A percentile compares a stretch with the other conserved stretches of the same genome.
These are phyloP conservation scores for Dactylis glomerata DNA, from an alignment of 176 grass and related monocot species.

Conservation along the genomic window DNA sequence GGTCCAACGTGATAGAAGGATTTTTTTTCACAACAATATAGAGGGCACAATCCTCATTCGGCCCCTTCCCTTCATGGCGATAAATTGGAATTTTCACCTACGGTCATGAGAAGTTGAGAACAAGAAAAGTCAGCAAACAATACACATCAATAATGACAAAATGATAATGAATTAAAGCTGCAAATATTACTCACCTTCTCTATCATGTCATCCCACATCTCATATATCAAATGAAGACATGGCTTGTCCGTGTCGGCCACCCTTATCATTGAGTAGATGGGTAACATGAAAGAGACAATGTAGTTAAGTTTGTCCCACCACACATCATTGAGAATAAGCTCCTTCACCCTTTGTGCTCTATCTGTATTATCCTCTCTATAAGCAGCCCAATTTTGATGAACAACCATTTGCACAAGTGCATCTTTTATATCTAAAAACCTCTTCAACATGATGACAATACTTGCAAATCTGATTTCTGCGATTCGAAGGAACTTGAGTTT, in stretches of 20 bases:
- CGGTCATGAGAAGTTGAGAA: not conserved
- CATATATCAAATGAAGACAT: not conserved
- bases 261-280: not conserved
- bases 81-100: not conserved
- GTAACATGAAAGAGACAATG: not conserved
- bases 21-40: not conserved
- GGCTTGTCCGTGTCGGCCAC: not conserved
- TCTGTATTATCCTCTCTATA: not conserved
- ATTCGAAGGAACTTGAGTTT: not conserved
- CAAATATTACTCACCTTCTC: not conserved
- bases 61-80: not conserved
- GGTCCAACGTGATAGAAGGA: not conserved
- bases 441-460: not conserved
- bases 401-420: not conserved
- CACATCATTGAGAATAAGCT: not conserved
- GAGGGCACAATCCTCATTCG: not conserved
- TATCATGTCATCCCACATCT: not conserved
- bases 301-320: not conserved
- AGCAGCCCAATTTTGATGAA: not conserved
- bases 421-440: not conserved
- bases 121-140: not conserved
- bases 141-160: not conserved
- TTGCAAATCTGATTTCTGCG: not conserved
- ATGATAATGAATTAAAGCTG: not conserved
- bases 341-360: not conserved